Base-by-base conservation (phyloP, 345 rosid genomes). In the Syzygium grande region DNA sequence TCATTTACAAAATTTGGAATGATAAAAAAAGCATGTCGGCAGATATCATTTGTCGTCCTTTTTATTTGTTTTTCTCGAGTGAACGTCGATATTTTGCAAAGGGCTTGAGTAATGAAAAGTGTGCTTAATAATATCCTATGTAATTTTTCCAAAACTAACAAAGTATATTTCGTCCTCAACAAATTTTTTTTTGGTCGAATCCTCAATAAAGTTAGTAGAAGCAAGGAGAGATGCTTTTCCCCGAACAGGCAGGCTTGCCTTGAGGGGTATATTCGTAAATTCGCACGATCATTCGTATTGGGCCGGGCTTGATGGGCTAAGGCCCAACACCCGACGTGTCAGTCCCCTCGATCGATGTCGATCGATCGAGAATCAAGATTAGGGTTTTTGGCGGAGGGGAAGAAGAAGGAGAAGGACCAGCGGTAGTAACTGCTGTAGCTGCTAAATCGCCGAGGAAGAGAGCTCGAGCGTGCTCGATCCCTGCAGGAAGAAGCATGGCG, bases 401-500 rank as follows among this genome's bases (percentile, higher is more conserved):
- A 68, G 46, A 9, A 43, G 46, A 43, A 43, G 46, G 7, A 43
- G 46, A 43, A 43, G 46, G 25, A 9, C 46, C 80, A 34, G 80
- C 10, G 80, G 80, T 68, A 19, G 80, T 21, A 2, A 34, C 7
- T 43, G 27, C 25, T 34, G 80, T 34, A 34, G 46, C 80, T 68
- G 80, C 25, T 68, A 8, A 56, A 68, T 34, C 46, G 46, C 80
- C 80, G 23, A 1, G 80, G 80, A 38, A 38, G 80, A 73, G 80
- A 73, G 80, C 80, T 34, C 80, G 49, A 73, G 80, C 7, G 80
- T 52, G 56, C 52, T 53, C 49, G 49, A 85, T 85, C 38, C 46
- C 12, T 51, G 55, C 61, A 29, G 83, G 51, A 84, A 51, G 34
- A 38, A 65, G 41, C 89, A 88, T 88, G 89, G 84, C 89, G 79